phyloP scores from a whole-genome alignment of 2,329 filamentous ascomycete species.

The Thielaviopsis punctulata region DNA sequence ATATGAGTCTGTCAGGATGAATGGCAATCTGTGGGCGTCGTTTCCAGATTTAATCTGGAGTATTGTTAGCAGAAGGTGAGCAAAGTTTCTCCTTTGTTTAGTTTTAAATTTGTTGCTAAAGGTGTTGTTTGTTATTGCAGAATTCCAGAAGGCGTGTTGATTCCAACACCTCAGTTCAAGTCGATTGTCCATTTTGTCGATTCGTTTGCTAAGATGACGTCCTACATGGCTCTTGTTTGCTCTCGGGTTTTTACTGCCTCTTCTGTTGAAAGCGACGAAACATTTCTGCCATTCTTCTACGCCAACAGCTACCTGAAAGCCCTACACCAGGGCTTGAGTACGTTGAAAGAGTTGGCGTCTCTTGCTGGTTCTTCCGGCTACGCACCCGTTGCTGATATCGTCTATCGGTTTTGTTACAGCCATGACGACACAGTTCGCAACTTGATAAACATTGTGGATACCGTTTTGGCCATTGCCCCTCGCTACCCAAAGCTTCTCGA shows the following conservation, averaged over 20 bases:
- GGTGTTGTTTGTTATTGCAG: too few species aligned
- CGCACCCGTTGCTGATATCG: background rate
- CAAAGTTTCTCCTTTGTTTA: too few species aligned
- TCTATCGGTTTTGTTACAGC: background rate
- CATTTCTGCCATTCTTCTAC: background rate
- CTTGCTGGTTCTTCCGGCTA: background rate
- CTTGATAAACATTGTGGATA: background rate
- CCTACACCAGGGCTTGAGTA: background rate
- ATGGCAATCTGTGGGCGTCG: conserved; percentile 33
- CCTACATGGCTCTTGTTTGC: background rate
- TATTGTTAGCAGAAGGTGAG: conserved; percentile 16
- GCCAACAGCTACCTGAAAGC: background rate
- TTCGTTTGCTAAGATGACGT: background rate
- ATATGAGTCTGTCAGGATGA: conserved; percentile 25
- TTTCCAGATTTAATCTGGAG: conserved; percentile 33
- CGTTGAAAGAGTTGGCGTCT: background rate
- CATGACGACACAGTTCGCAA: background rate
- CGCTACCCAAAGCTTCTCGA: conserved; percentile 4
- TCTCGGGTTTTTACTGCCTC: background rate
- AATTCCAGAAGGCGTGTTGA: background rate
- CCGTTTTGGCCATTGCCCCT: background rate
- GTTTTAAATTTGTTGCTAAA: too few species aligned
- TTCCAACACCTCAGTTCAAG: background rate
- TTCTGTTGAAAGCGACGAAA: background rate
- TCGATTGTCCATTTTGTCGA: background rate